Evolutionary conservation across 352 stramenopile species (phyloP).

Genomic region (Phytophthora gonapodyides): DNA sequence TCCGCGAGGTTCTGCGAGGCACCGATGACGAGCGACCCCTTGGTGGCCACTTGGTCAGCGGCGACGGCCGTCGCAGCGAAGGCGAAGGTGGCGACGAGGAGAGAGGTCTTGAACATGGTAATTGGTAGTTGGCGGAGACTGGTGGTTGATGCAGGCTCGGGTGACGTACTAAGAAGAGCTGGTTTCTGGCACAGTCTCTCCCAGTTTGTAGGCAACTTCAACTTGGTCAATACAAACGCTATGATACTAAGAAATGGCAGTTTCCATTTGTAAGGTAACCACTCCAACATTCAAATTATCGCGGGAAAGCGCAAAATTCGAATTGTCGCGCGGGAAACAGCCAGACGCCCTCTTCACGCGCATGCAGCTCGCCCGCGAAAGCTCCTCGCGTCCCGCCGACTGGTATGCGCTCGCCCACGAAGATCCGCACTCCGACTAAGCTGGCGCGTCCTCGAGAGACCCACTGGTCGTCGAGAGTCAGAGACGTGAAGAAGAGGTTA

Average conservation of each 20-base stretch:
- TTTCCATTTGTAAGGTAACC: too few species aligned
- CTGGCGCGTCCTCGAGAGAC: constrained; percentile 24
- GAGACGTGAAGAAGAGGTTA: constrained; percentile 34
- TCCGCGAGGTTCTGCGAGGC: not conserved
- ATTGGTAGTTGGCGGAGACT: too few species aligned
- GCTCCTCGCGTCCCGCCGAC: not conserved
- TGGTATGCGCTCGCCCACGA: constrained; percentile 32
- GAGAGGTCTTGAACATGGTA: not conserved
- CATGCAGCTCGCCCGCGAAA: constrained; percentile 23
- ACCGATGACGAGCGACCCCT: constrained; percentile 1
- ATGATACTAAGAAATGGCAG: too few species aligned
- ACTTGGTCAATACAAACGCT: too few species aligned
- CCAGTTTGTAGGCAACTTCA: too few species aligned
- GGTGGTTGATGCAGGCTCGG: not conserved
- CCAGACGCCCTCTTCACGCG: constrained; percentile 11
- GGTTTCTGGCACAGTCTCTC: too few species aligned
- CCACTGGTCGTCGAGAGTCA: constrained; percentile 16
- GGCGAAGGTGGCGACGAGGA: not conserved
- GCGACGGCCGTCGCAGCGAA: not conserved
- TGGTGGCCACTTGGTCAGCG: not conserved
- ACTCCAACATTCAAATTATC: too few species aligned
- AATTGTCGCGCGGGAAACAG: too few species aligned
- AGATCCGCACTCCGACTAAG: constrained; percentile 31
- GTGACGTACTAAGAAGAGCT: too few species aligned
- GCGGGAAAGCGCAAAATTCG: too few species aligned